Conservation (phyloP, 495 filamentous ascomycete genomes). For the Melanomma pulvis-pyrius region DNA sequence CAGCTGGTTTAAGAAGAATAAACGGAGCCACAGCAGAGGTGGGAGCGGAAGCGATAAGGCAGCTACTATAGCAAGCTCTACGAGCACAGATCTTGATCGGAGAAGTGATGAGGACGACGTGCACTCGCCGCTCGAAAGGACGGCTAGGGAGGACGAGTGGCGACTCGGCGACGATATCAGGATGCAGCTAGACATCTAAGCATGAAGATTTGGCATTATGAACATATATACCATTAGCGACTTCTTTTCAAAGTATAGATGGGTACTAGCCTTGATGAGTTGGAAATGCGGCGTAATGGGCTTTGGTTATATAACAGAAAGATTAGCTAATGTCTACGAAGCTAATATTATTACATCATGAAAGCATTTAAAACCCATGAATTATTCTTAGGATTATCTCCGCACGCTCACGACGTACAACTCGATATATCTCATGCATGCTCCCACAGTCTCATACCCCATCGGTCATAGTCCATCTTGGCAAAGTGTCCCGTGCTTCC, state of each 20-base stretch:
- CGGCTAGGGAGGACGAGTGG: constrained; percentile 58
- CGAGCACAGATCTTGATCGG: constrained; percentile 38
- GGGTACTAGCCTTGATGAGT: neutral
- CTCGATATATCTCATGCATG: neutral
- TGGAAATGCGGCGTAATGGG: neutral
- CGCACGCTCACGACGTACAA: neutral
- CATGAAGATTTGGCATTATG: neutral
- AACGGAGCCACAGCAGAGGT: constrained; percentile 5
- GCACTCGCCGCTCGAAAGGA: constrained; percentile 44
- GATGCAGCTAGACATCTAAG: constrained; percentile 46
- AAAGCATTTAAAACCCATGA: neutral
- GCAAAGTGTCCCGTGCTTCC: neutral
- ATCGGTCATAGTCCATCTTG: neutral
- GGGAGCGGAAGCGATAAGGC: constrained; percentile 32
- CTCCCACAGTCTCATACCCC: neutral
- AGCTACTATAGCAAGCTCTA: constrained; percentile 46
- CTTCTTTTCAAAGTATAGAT: neutral
- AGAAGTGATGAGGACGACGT: constrained; percentile 56
- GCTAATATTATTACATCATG: neutral
- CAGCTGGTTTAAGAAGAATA: constrained; percentile 28
- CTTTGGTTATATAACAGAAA: neutral
- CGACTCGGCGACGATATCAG: constrained; percentile 59
- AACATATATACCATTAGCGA: neutral
- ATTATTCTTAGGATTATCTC: no score
- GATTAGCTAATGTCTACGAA: neutral